Evolutionary conservation across 495 filamentous ascomycete genomes (phyloP), one percentile per base, ranked within the genome.

Genomic region (Tuber umbilicatum): DNA sequence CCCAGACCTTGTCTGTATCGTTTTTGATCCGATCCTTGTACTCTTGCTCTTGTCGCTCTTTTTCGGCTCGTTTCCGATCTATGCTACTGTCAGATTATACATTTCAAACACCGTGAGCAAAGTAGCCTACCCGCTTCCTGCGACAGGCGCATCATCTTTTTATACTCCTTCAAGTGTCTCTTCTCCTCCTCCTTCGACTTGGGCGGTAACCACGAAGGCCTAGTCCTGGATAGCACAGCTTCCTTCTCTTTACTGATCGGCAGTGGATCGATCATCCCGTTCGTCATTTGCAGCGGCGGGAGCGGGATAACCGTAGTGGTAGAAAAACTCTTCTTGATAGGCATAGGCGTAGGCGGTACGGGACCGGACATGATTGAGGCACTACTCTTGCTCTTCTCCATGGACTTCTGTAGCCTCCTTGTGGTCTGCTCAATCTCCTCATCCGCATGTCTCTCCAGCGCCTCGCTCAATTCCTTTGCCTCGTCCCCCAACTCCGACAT

Each of bases 201-300:
- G 0, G 95, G 95, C 10, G 95, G 95, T 23, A 99, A 86, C 95
- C 95, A 99, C 55, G 92, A 94, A 0, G 95, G 95, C 40, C 95
- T 88, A 19, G 95, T 99, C 64, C 96, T 87, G 35, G 93, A 93
- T 31, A 99, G 85, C 9, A 97, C 91, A 60, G 91, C 93, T 78
- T 97, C 93, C 84, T 99, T 99, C 86, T 99, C 95, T 84, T 94
- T 96, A 79, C 94, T 97, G 47, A 97, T 90, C 2, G 94, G 96
- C 73, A 99, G 84, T 12, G 95, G 95, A 83, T 99, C 95, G 75
- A 97, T 96, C 91, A 98, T 94, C 70, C 96, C 90, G 81, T 97
- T 94, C 23, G 91, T 91, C 74, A 92, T 91, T 72, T 92, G 90
- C 27, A 97, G 82, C 21, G 93, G 95, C 5, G 95, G 95, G 10